Base-by-base conservation (phyloP, 345 rosid genomes). In the Toxicodendron radicans region DNA sequence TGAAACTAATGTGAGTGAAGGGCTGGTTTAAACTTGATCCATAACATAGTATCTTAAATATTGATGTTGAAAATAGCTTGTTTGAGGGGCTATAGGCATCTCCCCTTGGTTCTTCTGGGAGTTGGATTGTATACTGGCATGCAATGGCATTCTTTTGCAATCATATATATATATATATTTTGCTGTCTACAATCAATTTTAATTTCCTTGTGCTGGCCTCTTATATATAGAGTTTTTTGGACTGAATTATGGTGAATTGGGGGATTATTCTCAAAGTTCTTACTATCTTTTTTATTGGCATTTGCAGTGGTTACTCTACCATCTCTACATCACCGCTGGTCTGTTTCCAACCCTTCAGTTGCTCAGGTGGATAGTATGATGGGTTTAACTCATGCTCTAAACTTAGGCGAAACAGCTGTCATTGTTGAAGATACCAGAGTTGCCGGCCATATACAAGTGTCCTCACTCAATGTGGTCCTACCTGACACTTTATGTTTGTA, bases 381-480 rank as follows among this genome's bases (percentile, higher is more conserved):
- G 72, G 99, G 95, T 58, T 78, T 82, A 72, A 79, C 87, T 78
- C 85, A 73, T 74, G 92, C 95, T 43, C 12, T 85, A 75, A 85
- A 80, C 75, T 83, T 95, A 77, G 99, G 99, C 67, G 82, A 75
- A 81, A 87, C 97, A 68, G 74, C 89, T 78, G 79, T 92, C 66
- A 81, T 84, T 82, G 92, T 92, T 63, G 89, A 92, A 86, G 99
- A 95, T 84, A 92, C 87, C 45, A 87, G 99, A 73, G 95, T 95
- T 73, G 87, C 92, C 83, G 97, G 92, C n/a, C 97, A 95, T 77
- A 73, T 75, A 64, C 99, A 95, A 82, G 75, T 83, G 68, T 95
- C 99, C 66, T 85, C 97, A 24, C 89, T 95, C 66, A 83, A 87
- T 74, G 95, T 92, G 81, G 97, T 89, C 76, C 52, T 84, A 73